Evolutionary conservation across 148 eudicot genomes (phyloP).

Genomic region (Cornus kousa): DNA sequence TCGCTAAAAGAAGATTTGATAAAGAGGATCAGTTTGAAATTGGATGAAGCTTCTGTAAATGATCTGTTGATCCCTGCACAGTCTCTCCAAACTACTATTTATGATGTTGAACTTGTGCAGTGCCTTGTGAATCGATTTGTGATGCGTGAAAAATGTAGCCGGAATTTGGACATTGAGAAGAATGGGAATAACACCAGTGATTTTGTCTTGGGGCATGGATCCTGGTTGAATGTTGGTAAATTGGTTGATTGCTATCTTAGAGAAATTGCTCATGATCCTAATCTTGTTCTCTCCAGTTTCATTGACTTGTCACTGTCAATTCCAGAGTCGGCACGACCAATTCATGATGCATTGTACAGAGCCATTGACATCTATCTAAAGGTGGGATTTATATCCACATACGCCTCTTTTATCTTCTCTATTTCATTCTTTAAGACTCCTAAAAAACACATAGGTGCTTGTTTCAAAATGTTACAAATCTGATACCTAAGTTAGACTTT

Average conservation of each 20-base stretch:
- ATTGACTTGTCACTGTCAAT: conserved; percentile 46
- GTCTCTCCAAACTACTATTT: conserved; percentile 50
- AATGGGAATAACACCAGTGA: conserved; percentile 25
- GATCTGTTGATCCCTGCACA: conserved; percentile 69
- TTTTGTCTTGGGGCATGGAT: conserved; percentile 31
- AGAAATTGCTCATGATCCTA: conserved; percentile 62
- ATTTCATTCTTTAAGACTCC: background rate
- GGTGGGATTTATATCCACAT: conserved; percentile 28
- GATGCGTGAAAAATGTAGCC: conserved; percentile 32
- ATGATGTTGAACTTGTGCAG: conserved; percentile 70
- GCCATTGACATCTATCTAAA: conserved; percentile 74
- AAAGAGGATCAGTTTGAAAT: conserved; percentile 46
- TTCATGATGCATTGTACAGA: conserved; percentile 72
- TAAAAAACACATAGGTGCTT: background rate
- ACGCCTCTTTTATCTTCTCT: background rate
- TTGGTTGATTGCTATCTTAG: conserved; percentile 68
- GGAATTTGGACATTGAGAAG: conserved; percentile 35
- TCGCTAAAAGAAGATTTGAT: conserved; percentile 56
- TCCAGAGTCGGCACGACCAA: conserved; percentile 73
- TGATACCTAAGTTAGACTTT: background rate
- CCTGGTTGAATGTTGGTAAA: conserved; percentile 61
- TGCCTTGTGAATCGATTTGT: conserved; percentile 55
- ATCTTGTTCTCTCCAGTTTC: conserved; percentile 47
- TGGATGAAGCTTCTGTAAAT: conserved; percentile 69
- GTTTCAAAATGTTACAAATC: background rate